Base-by-base conservation (phyloP, 495 filamentous ascomycete genomes). In the Aspergillus campestris region DNA sequence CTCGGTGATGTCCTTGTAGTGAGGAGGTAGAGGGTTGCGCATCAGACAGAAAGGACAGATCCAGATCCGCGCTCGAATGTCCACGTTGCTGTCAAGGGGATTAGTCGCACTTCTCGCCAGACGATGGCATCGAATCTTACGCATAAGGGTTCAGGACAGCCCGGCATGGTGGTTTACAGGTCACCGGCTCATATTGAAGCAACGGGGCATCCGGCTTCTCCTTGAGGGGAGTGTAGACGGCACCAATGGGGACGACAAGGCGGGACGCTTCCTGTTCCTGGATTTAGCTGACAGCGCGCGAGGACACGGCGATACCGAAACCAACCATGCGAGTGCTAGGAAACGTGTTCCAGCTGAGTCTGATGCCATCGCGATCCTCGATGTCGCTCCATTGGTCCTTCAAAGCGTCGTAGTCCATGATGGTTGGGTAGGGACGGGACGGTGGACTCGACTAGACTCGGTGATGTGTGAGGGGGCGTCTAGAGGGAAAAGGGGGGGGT, bases 341-440 rank as follows among this genome's bases (percentile, higher is more conserved):
- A 66, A 99, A 96, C 32, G 94, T 94, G 62, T 99, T 99, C 94
- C 94, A 99, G 68, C 92, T 96, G 45, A 99, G 79, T 57, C 94
- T 81, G 60, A 97, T 78, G 44, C 94, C 94, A 83, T 99, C 94
- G 38, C 89, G 81, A 53, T 99, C 94, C 72, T 99, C 94, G 47
- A 94, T 81, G 65, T 94, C 89, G 56, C 86, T 86, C 94, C 94
- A 99, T 72, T 89, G 84, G 67, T 97, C 94, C 72, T 99, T 99
- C 54, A 95, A 64, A 43, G 74, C 73, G 54, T 88, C 84, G 70
- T 80, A 86, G 61, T 87, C 84, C 82, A 86, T 86, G 44, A 58
- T 79, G 61, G 44, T 45, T 53, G 51, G 45, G 33, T 49, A 40
- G 43, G 48, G 59, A 58, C 18, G 18, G 18, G 18, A 24, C 18